phyloP scores from a whole-genome alignment of 2,329 filamentous ascomycete genomes.

The Penicillium sclerotigenum region DNA sequence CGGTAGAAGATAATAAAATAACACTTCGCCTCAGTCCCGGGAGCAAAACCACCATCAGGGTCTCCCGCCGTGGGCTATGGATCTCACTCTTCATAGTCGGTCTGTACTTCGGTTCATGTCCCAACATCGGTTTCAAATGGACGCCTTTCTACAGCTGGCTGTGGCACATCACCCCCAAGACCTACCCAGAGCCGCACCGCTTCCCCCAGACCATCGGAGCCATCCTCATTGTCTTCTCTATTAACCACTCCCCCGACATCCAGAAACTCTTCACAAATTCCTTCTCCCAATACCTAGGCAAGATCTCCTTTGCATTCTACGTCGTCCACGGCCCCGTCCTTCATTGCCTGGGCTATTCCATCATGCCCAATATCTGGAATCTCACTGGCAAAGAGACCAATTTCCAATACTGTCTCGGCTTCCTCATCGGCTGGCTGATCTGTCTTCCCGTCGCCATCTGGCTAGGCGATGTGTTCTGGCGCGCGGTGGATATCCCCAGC shows the following conservation, averaged over 20 bases:
- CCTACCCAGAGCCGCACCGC: slow-evolving; percentile 44
- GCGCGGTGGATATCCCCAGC: slow-evolving; percentile 52
- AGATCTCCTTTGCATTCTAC: slow-evolving; percentile 49
- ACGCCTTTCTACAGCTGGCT: slow-evolving; percentile 45
- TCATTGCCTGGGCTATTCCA: slow-evolving; percentile 43
- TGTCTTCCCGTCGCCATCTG: slow-evolving; percentile 49
- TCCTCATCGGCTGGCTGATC: slow-evolving; percentile 40
- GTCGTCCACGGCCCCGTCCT: slow-evolving; percentile 48
- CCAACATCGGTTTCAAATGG: slow-evolving; percentile 39
- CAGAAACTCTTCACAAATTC: slow-evolving; percentile 43
- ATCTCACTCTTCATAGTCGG: slow-evolving; percentile 38
- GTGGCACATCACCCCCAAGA: slow-evolving; percentile 38
- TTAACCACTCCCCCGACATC: slow-evolving; percentile 41
- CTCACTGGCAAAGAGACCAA: slow-evolving; percentile 40
- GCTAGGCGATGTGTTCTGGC: slow-evolving; percentile 59
- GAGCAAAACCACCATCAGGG: slow-evolving; percentile 17
- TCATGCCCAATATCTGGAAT: slow-evolving; percentile 44
- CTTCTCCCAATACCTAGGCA: slow-evolving; percentile 47
- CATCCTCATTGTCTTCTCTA: slow-evolving; percentile 42
- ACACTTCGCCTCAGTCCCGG: slow-evolving; percentile 14
- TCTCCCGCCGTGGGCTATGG: slow-evolving; percentile 36
- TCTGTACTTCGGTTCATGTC: slow-evolving; percentile 44
- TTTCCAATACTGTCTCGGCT: slow-evolving; percentile 40
- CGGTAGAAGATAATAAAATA: slow-evolving; percentile 17
- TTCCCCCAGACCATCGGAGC: slow-evolving; percentile 46